Percentiles rank a stretch among this genome's conserved stretches.
phyloP scores from a whole-genome alignment of 2,329 filamentous ascomycete species.

The Trichoderma breve region DNA sequence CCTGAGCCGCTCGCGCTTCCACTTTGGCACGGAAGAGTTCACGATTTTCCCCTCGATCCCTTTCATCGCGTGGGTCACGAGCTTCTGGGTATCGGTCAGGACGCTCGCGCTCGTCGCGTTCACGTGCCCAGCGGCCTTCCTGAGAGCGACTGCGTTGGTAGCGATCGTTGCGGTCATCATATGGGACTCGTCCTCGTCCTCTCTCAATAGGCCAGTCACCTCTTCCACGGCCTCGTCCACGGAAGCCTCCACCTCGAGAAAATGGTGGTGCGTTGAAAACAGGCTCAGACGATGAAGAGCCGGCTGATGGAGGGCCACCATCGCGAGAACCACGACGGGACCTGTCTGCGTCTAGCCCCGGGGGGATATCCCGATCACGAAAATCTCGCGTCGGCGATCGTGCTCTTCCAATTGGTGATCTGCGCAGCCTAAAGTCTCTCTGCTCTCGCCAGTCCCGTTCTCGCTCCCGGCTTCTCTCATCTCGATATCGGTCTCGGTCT shows the following conservation, averaged over 20 bases:
- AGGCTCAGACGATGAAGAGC: conserved; percentile 68
- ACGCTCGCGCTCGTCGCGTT: conserved; percentile 55
- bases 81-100: conserved; percentile 42
- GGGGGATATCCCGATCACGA: conserved; percentile 54
- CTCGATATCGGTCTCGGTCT: conserved; percentile 58
- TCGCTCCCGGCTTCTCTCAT: conserved; percentile 59
- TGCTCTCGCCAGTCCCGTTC: conserved; percentile 47
- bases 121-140: conserved; percentile 58
- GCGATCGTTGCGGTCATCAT: conserved; percentile 59
- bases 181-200: conserved; percentile 56
- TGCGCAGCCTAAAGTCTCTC: conserved; percentile 44
- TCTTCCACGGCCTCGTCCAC: conserved; percentile 51
- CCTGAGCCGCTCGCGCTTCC: conserved; percentile 50
- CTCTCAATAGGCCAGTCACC: conserved; percentile 44
- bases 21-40: conserved; percentile 50
- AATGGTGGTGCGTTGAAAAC: conserved; percentile 53
- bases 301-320: conserved; percentile 65
- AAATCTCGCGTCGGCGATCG: conserved; percentile 68
- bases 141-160: conserved; percentile 66
- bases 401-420: conserved; percentile 58
- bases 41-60: conserved; percentile 43
- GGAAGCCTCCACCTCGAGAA: conserved; percentile 56
- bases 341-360: conserved; percentile 65
- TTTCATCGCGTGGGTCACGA: conserved; percentile 48
- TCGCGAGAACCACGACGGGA: conserved; percentile 69